These are phyloP conservation scores for Lactarius hatsudake DNA, from an alignment of 768 basidiomycete genomes.

Conservation along the genomic window DNA sequence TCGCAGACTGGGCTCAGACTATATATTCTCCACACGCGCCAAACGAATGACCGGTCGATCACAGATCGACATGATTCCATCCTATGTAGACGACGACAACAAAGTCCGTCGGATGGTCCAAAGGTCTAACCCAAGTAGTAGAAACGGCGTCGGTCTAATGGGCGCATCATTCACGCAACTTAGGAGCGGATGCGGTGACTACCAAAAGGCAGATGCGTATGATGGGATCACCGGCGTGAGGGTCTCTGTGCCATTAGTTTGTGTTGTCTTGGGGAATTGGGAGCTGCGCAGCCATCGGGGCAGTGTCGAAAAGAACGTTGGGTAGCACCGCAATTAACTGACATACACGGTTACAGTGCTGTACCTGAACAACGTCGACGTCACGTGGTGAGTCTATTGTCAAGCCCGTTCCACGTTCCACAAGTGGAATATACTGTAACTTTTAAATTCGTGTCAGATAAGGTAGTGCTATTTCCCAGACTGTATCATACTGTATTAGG, in stretches of 20 bases:
- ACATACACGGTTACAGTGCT: too few species aligned
- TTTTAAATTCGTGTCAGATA: too few species aligned
- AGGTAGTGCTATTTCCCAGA: too few species aligned
- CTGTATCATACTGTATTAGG: too few species aligned
- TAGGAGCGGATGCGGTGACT: not conserved
- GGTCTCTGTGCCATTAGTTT: not conserved
- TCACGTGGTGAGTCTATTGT: too few species aligned
- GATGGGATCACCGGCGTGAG: not conserved
- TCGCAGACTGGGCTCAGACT: not conserved
- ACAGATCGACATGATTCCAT: not conserved
- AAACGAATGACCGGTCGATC: not conserved
- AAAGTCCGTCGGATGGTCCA: not conserved
- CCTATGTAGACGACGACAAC: not conserved
- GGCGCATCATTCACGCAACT: not conserved
- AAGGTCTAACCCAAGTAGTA: not conserved
- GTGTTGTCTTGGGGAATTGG: not conserved
- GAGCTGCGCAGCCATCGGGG: not conserved
- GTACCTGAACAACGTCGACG: not conserved
- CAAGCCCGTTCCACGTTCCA: too few species aligned
- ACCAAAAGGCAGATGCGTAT: not conserved
- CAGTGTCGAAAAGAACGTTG: not conserved
- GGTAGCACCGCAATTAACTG: not conserved
- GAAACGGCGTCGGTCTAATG: not conserved
- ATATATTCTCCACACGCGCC: not conserved
- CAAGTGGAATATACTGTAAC: too few species aligned